Evolutionary conservation across 129 eudicot species (phyloP).

Genomic region (Kitagawia praeruptora): DNA sequence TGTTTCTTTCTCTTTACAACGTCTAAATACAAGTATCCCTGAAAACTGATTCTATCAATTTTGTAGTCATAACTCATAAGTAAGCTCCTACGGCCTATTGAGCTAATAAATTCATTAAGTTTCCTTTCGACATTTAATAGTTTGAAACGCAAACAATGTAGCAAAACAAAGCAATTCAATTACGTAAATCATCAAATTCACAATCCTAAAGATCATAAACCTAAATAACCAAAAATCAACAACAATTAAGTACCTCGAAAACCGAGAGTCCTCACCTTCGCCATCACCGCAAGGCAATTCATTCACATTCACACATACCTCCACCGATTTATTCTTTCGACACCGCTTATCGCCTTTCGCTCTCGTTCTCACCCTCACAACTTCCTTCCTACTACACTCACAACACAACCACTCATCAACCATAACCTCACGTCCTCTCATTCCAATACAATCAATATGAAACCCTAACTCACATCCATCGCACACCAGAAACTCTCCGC

Average conservation of each 20-base stretch:
- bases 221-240: neutral
- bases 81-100: neutral
- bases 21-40: neutral
- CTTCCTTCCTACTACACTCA: slow-evolving; percentile 10
- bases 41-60: neutral
- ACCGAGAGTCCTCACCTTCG: slow-evolving; percentile 16
- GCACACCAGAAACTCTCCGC: slow-evolving; percentile 17
- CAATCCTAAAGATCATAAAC: neutral
- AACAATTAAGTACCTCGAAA: slow-evolving; percentile 23
- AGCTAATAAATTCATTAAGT: neutral
- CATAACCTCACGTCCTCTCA: slow-evolving; percentile 4
- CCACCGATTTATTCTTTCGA: neutral
- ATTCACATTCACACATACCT: slow-evolving; percentile 11
- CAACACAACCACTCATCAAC: slow-evolving; percentile 22
- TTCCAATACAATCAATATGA: slow-evolving; percentile 19
- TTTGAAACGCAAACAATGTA: neutral
- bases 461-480: slow-evolving; percentile 33
- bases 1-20: neutral
- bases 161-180: neutral
- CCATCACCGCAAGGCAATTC: slow-evolving; percentile 20
- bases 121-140: neutral
- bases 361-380: slow-evolving; percentile 1
- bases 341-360: slow-evolving; percentile 3
- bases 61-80: too few relatives aligned
- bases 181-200: neutral